A percentile compares a stretch with the other conserved stretches of the same genome.
phyloP scores from a whole-genome alignment of 2,329 filamentous ascomycete genomes.

The Rhinocladiella similis region DNA sequence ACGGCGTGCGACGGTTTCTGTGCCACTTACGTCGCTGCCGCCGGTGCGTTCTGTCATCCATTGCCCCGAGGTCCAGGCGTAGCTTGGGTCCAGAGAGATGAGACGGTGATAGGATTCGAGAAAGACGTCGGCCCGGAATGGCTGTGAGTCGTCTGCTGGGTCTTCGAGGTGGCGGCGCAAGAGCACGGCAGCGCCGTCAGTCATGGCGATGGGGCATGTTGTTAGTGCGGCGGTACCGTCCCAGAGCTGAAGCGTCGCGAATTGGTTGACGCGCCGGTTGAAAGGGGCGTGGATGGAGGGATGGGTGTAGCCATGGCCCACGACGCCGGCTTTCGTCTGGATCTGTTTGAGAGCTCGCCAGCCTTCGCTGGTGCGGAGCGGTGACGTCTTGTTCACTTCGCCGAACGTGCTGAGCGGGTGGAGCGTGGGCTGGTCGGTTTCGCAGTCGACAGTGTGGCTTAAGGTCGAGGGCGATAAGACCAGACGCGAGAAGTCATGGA shows the following conservation, averaged over 20 bases:
- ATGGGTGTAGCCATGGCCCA: constrained; percentile 58
- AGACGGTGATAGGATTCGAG: constrained; percentile 31
- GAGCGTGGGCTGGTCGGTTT: constrained; percentile 23
- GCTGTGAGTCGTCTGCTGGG: constrained; percentile 12
- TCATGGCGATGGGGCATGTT: constrained; percentile 67
- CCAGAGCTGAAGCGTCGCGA: constrained; percentile 59
- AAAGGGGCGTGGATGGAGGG: constrained; percentile 26
- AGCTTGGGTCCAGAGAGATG: constrained; percentile 30
- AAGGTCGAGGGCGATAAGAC: constrained; percentile 21
- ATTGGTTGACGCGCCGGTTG: constrained; percentile 61
- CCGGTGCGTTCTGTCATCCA: constrained; percentile 42
- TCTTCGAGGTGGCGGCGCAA: constrained; percentile 18
- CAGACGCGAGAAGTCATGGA: constrained; percentile 24
- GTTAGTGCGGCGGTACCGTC: constrained; percentile 60
- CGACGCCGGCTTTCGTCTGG: constrained; percentile 58
- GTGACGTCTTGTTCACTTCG: constrained; percentile 21
- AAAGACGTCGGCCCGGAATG: constrained; percentile 28
- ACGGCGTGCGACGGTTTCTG: constrained; percentile 35
- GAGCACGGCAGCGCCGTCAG: constrained; percentile 40
- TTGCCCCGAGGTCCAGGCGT: constrained; percentile 39
- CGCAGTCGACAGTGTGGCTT: constrained; percentile 22
- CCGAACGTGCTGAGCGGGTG: constrained; percentile 27
- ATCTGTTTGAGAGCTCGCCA: constrained; percentile 59
- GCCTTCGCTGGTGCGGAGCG: constrained; percentile 56
- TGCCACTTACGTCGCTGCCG: constrained; percentile 38